Percentiles rank a stretch among this genome's conserved stretches.
These are phyloP conservation scores for Hypoxylon trugodes DNA, from an alignment of 495 filamentous ascomycete genomes.

Conservation along the genomic window DNA sequence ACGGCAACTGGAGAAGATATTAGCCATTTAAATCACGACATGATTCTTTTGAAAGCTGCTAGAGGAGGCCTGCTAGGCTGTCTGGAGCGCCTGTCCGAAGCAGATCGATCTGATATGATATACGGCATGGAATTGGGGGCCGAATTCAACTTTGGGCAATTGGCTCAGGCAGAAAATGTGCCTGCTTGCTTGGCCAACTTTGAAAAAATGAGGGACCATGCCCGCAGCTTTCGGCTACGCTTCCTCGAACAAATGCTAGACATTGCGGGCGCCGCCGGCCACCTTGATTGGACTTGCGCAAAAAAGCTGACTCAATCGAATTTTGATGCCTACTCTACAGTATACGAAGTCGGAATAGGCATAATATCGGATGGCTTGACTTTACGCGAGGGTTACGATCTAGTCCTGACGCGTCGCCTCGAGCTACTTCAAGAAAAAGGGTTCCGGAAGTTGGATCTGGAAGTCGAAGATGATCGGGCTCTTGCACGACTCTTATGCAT, in stretches of 20 bases:
- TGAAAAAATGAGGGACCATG: slow-evolving; percentile 32
- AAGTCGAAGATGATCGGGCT: slow-evolving; percentile 41
- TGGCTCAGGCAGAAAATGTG: slow-evolving; percentile 52
- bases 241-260: slow-evolving; percentile 53
- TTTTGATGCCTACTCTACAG: slow-evolving; percentile 45
- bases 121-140: slow-evolving; percentile 56
- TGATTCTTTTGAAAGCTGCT: slow-evolving; percentile 47
- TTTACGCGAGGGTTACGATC: slow-evolving; percentile 47
- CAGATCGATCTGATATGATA: slow-evolving; percentile 46
- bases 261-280: slow-evolving; percentile 50
- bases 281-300: slow-evolving; percentile 50
- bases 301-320: slow-evolving; percentile 47
- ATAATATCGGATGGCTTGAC: slow-evolving; percentile 35
- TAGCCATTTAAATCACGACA: slow-evolving; percentile 45
- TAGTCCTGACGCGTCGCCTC: slow-evolving; percentile 43
- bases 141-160: slow-evolving; percentile 54
- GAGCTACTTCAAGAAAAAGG: slow-evolving; percentile 32
- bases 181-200: slow-evolving; percentile 44
- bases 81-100: slow-evolving; percentile 34
- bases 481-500: slow-evolving; percentile 48
- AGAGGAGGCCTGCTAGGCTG: slow-evolving; percentile 40
- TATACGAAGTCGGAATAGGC: slow-evolving; percentile 42
- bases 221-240: slow-evolving; percentile 45
- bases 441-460: slow-evolving; percentile 41
- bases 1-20: slow-evolving; percentile 40